These are phyloP conservation scores for Chaetomiaceae sp. DNA, from an alignment of 2,329 filamentous ascomycete species.

Conservation along the genomic window DNA sequence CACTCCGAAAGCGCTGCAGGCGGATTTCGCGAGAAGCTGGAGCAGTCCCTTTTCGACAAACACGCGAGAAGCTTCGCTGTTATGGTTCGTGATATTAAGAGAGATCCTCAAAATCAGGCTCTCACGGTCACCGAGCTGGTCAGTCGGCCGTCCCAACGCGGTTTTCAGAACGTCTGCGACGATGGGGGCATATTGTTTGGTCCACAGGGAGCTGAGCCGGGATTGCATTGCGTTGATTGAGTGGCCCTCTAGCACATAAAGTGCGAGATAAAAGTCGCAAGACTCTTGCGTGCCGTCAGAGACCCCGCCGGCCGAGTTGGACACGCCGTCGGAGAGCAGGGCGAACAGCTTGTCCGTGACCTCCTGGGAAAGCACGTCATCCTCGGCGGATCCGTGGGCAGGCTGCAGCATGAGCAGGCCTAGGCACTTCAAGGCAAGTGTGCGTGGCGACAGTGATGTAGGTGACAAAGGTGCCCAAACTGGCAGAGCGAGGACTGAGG, in stretches of 20 bases:
- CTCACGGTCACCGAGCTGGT: slow-evolving; percentile 38
- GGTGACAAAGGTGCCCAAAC: slow-evolving; percentile 57
- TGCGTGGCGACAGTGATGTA: slow-evolving; percentile 54
- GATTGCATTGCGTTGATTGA: slow-evolving; percentile 46
- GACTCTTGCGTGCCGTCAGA: slow-evolving; percentile 32
- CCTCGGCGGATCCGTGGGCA: slow-evolving; percentile 42
- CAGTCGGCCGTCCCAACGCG: slow-evolving; percentile 33
- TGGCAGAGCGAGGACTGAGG: slow-evolving; percentile 45
- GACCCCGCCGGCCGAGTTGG: slow-evolving; percentile 34
- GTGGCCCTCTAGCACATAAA: slow-evolving; percentile 49
- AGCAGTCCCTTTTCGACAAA: slow-evolving; percentile 61
- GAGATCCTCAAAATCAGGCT: slow-evolving; percentile 62
- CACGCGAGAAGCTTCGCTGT: slow-evolving; percentile 59
- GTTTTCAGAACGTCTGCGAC: slow-evolving; percentile 45
- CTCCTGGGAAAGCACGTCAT: slow-evolving; percentile 45
- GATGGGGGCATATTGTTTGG: slow-evolving; percentile 45
- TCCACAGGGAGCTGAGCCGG: slow-evolving; percentile 41
- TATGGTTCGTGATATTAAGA: slow-evolving; percentile 83
- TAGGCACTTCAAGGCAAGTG: slow-evolving; percentile 59
- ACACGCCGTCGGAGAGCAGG: slow-evolving; percentile 36
- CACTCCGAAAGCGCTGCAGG: slow-evolving; percentile 47
- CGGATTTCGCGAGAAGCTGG: slow-evolving; percentile 41
- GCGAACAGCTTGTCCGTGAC: slow-evolving; percentile 46
- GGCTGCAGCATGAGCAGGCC: slow-evolving; percentile 52
- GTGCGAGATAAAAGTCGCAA: slow-evolving; percentile 41